Evolutionary conservation across 768 basidiomycete genomes (phyloP).

Genomic region (Tulasnella sp.): DNA sequence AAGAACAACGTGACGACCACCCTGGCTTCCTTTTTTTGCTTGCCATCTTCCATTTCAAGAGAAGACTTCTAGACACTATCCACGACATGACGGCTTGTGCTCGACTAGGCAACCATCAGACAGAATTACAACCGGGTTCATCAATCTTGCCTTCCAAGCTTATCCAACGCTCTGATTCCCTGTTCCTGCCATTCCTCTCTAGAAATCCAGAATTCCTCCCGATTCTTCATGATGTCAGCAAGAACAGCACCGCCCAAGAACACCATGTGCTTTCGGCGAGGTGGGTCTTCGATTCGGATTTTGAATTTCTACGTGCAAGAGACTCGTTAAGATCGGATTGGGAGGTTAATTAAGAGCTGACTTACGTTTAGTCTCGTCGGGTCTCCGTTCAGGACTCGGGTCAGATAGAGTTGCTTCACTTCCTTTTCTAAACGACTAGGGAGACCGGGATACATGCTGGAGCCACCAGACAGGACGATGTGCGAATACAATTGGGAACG

Average conservation of each 20-base stretch:
- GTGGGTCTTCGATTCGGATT: slow-evolving; percentile 96
- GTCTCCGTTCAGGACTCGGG: slow-evolving; percentile 77
- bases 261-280: slow-evolving; percentile 97
- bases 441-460: slow-evolving; percentile 97
- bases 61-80: neutral
- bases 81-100: neutral
- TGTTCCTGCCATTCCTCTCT: slow-evolving; percentile 94
- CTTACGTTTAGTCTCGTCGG: slow-evolving; percentile 77
- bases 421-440: slow-evolving; percentile 97
- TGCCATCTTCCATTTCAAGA: neutral
- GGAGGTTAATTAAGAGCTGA: slow-evolving; percentile 23
- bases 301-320: slow-evolving; percentile 86
- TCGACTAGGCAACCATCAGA: neutral
- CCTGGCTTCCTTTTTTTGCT: neutral
- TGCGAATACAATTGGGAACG: slow-evolving; percentile 94
- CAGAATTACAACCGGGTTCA: neutral
- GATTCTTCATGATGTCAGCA: slow-evolving; percentile 95
- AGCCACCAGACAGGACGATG: slow-evolving; percentile 94
- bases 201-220: slow-evolving; percentile 92
- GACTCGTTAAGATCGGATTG: neutral
- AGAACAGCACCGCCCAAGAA: slow-evolving; percentile 98
- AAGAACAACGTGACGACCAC: neutral
- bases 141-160: slow-evolving; percentile 56
- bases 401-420: slow-evolving; percentile 98
- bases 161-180: slow-evolving; percentile 71